Conservation (phyloP, 345 rosid genomes). For the Erysimum cheiranthoides region DNA sequence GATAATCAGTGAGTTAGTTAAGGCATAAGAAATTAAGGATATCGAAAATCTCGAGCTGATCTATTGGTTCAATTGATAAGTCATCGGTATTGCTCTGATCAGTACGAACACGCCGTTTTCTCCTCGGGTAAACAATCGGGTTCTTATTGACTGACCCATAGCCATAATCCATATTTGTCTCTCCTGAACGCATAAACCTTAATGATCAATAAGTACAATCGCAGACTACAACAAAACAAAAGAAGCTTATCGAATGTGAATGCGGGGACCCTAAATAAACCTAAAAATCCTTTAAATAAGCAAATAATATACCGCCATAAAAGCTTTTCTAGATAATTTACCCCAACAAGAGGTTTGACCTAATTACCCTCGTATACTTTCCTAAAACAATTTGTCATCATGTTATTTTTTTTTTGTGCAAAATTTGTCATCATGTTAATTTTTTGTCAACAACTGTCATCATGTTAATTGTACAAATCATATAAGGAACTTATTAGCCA, state of each 20-base stretch:
- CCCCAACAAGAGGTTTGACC: too few relatives aligned
- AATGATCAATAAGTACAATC: not conserved
- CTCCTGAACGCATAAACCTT: not conserved
- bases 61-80: constrained; percentile 67
- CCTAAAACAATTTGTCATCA: too few relatives aligned
- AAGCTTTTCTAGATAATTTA: too few relatives aligned
- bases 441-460: too few relatives aligned
- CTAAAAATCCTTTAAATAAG: not conserved
- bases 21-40: constrained; percentile 50
- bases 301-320: too few relatives aligned
- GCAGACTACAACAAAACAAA: not conserved
- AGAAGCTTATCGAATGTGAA: not conserved
- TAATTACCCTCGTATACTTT: too few relatives aligned
- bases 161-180: constrained; percentile 55
- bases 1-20: not conserved
- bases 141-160: constrained; percentile 67
- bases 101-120: constrained; percentile 55
- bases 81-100: constrained; percentile 49
- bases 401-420: too few relatives aligned
- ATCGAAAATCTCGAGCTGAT: constrained; percentile 78
- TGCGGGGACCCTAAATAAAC: not conserved
- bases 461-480: too few relatives aligned
- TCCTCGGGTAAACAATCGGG: constrained; percentile 73
- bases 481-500: too few relatives aligned
- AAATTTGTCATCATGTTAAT: too few relatives aligned